These are phyloP conservation scores for Fomitopsis palustris DNA, from an alignment of 1,284 basidiomycete genomes.

Conservation along the genomic window DNA sequence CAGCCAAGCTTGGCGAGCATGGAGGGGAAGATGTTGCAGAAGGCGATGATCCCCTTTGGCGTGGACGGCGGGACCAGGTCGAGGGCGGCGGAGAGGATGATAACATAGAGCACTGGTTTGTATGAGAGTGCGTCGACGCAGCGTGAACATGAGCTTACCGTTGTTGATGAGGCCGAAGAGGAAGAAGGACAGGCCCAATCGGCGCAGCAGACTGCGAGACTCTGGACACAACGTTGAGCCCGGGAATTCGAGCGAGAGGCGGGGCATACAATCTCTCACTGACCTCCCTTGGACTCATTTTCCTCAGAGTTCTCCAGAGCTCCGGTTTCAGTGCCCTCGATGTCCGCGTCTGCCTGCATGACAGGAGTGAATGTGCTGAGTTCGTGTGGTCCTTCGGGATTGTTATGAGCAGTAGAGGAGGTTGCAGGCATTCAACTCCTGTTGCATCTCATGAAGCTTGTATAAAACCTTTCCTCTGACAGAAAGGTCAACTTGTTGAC, in stretches of 20 bases:
- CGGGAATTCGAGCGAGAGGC: background rate
- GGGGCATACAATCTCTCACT: background rate
- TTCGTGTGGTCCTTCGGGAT: background rate
- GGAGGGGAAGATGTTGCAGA: constrained; percentile 86
- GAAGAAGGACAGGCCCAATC: constrained; percentile 48
- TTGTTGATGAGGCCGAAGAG: constrained; percentile 59
- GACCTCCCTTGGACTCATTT: background rate
- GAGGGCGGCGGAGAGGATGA: constrained; percentile 93
- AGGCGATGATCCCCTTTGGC: constrained; percentile 90
- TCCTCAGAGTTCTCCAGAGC: background rate
- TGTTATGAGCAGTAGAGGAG: background rate
- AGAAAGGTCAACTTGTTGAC: too few species aligned
- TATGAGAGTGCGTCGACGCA: background rate
- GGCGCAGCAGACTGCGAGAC: constrained; percentile 21
- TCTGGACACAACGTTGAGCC: background rate
- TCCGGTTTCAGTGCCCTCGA: background rate
- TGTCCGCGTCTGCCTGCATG: background rate
- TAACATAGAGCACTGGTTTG: constrained; percentile 81
- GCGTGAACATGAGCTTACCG: constrained; percentile 29
- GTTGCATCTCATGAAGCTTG: background rate
- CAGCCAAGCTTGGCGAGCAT: constrained; percentile 86
- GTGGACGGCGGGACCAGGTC: constrained; percentile 90
- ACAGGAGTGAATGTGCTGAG: background rate
- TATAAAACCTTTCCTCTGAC: too few species aligned
- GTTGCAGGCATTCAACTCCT: background rate